These are phyloP conservation scores for Crataegus laevigata DNA, from an alignment of 306 rosid genomes.

Conservation along the genomic window DNA sequence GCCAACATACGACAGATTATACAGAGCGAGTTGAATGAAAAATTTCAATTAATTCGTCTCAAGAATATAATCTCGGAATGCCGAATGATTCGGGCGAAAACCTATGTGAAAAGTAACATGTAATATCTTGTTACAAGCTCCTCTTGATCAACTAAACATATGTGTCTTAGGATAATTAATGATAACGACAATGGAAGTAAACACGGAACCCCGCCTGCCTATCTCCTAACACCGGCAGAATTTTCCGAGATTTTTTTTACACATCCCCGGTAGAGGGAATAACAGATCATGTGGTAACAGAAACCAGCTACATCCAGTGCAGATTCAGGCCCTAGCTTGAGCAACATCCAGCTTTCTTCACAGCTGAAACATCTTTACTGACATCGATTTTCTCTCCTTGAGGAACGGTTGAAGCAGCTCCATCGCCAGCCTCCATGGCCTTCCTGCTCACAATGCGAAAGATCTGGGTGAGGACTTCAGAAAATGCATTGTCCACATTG, in stretches of 20 bases:
- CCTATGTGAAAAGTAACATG: neutral
- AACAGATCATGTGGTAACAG: slow-evolving; percentile 6
- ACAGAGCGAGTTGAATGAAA: neutral
- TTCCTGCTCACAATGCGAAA: slow-evolving; percentile 42
- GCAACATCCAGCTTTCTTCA: slow-evolving; percentile 48
- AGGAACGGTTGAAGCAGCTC: slow-evolving; percentile 29
- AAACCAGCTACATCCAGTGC: slow-evolving; percentile 20
- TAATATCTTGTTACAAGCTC: slow-evolving; percentile 10
- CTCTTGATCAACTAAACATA: slow-evolving; percentile 7
- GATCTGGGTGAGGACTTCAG: slow-evolving; percentile 47
- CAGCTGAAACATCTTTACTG: slow-evolving; percentile 40
- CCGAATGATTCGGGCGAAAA: neutral
- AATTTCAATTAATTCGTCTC: neutral
- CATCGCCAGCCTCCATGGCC: slow-evolving; percentile 35
- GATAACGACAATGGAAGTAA: slow-evolving; percentile 2
- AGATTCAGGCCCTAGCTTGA: slow-evolving; percentile 25
- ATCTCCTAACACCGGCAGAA: slow-evolving; percentile 16
- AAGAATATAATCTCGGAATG: neutral
- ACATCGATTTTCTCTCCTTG: slow-evolving; percentile 49
- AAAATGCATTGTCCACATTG: slow-evolving; percentile 42
- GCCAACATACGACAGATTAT: neutral
- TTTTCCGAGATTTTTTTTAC: slow-evolving; percentile 7
- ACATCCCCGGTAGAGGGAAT: slow-evolving; percentile 15
- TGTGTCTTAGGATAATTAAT: neutral
- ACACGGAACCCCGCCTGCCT: neutral